These are phyloP conservation scores for Candida coquimbonensis DNA, from an alignment of 805 yeast species.

Conservation along the genomic window DNA sequence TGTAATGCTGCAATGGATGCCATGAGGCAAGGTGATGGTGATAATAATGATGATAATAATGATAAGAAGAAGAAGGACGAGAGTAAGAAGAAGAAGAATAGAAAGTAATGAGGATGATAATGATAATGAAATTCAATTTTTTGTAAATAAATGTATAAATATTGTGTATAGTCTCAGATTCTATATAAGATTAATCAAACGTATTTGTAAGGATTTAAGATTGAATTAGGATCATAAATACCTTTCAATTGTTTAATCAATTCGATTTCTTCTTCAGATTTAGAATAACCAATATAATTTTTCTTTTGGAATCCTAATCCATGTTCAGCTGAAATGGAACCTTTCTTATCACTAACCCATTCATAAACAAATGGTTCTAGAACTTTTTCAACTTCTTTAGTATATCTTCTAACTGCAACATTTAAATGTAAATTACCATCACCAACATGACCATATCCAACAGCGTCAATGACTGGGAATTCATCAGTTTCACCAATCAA, in stretches of 20 bases:
- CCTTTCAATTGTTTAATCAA: slow-evolving; percentile 70
- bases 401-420: slow-evolving; percentile 81
- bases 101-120: no score
- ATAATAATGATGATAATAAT: not conserved
- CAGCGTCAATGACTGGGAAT: slow-evolving; percentile 78
- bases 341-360: slow-evolving; percentile 63
- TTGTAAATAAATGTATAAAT: not conserved
- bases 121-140: no score
- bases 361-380: slow-evolving; percentile 95
- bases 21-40: not conserved
- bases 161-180: not conserved
- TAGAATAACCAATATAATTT: slow-evolving; percentile 80
- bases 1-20: slow-evolving; percentile 49
- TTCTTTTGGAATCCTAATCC: slow-evolving; percentile 97
- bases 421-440: slow-evolving; percentile 95
- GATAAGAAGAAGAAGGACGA: not conserved
- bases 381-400: slow-evolving; percentile 66
- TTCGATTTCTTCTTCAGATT: slow-evolving; percentile 59
- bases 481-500: slow-evolving; percentile 57
- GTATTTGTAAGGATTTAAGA: slow-evolving; percentile 92
- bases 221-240: slow-evolving; percentile 86
- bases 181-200: not conserved
- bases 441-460: slow-evolving; percentile 98
- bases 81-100: not conserved
- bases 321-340: slow-evolving; percentile 95